Evolutionary conservation across 1,139 yeast species (phyloP), one percentile per base, ranked within the genome.

Genomic region (Diutina siamensis): DNA sequence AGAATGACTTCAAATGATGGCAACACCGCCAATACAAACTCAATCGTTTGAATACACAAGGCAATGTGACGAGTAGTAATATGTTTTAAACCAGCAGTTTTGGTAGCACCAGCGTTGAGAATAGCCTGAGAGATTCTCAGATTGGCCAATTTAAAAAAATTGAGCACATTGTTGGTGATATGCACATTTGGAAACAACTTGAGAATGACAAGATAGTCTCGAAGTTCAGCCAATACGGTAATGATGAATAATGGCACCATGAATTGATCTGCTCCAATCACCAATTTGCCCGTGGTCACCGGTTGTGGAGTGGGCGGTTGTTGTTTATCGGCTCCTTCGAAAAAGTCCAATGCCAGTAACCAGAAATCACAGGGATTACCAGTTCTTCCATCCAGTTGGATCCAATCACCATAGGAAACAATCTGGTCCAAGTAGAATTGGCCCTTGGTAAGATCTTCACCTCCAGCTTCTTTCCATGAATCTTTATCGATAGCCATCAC

Each of bases 41-140:
- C 62, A 63, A 71, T 55, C 61, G 74, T 60, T 51, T 83, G 88
- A 2, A 82, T 76, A 38, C 86, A 77, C 35, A 83, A 65, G 0
- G 89, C 83, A 48, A 84, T 61, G 57, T 83, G 87, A 52, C 79
- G 80, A 2, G 89, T 83, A 4, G 87, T 80, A 44, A 84, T 83
- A 55, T 83, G 88, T 53, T 76, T 79, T 47, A 84, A 65, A 0
- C 87, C 88, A 0, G 89, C 87, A 0, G 87, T 76, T 50, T 79
- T 65, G 1, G 86, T 82, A 0, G 94, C 94, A 33, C 86, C 87
- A 1, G 92, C 89, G 44, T 82, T 83, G 40, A 84, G 64, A 44
- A 84, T 81, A 3, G 86, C 74, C 52, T 78, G 79, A 4, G 76
- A 72, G 3, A 78, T 65, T 49, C 78, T 75, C 10, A 77, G 63